Evolutionary conservation across 208 protist genomes (phyloP).

Genomic region (Jaenimonas drosophilae): DNA sequence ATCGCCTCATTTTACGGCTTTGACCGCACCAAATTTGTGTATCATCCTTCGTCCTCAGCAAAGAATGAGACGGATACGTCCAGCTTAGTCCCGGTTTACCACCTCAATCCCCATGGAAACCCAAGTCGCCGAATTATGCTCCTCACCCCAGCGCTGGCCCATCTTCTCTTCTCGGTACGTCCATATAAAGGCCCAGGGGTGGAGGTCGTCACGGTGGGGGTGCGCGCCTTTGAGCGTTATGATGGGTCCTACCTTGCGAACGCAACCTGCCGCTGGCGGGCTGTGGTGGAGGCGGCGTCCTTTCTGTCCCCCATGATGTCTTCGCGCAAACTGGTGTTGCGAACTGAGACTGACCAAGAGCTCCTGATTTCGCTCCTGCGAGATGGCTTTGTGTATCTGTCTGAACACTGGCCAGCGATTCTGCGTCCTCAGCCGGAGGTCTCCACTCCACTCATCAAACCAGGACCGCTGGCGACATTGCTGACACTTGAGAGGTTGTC

Average conservation of each 20-base stretch:
- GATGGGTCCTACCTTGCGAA: slow-evolving; percentile 59
- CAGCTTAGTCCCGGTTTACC: slow-evolving; percentile 62
- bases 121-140: slow-evolving; percentile 73
- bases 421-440: too few relatives aligned
- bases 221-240: slow-evolving; percentile 80
- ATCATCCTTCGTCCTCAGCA: slow-evolving; percentile 16
- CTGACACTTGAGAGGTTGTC: slow-evolving; percentile 17
- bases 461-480: slow-evolving; percentile 15
- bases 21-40: slow-evolving; percentile 30
- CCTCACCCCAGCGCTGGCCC: slow-evolving; percentile 43
- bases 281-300: slow-evolving; percentile 66
- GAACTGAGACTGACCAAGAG: slow-evolving; percentile 17
- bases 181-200: slow-evolving; percentile 88
- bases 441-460: too few relatives aligned
- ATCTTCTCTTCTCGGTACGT: slow-evolving; percentile 55
- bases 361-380: slow-evolving; percentile 49
- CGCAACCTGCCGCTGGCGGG: slow-evolving; percentile 77
- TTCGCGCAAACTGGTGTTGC: slow-evolving; percentile 47
- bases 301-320: slow-evolving; percentile 46
- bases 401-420: slow-evolving; percentile 58
- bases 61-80: neutral
- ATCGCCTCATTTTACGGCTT: slow-evolving; percentile 76
- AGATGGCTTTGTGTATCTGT: slow-evolving; percentile 58
- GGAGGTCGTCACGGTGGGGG: slow-evolving; percentile 76
- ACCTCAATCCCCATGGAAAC: slow-evolving; percentile 76